Percentiles rank a stretch among this genome's conserved stretches.
Evolutionary conservation across 352 stramenopile genomes (phyloP).

Genomic region (Achlya hypogyna): DNA sequence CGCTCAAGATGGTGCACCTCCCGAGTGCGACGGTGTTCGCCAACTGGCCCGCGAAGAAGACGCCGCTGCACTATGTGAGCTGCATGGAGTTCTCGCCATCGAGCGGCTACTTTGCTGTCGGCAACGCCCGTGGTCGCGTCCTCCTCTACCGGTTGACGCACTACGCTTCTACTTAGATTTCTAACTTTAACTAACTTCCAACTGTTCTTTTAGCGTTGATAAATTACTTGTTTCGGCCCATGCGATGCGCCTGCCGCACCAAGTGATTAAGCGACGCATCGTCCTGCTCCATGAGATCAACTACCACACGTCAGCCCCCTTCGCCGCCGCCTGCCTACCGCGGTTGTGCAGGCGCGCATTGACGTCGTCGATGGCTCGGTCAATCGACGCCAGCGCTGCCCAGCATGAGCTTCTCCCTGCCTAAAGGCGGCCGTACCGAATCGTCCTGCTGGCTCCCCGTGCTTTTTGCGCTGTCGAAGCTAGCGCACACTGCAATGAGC

Average conservation of each 20-base stretch:
- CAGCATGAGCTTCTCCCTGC: neutral
- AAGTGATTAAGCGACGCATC: neutral
- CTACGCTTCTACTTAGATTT: slow-evolving; percentile 78
- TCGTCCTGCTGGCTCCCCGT: neutral
- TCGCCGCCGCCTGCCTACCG: neutral
- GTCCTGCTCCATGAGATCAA: neutral
- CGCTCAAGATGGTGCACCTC: slow-evolving; percentile 93
- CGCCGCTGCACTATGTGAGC: slow-evolving; percentile 95
- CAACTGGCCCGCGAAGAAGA: slow-evolving; percentile 96
- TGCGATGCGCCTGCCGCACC: slow-evolving; percentile 2
- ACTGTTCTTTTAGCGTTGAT: neutral
- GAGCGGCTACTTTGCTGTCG: slow-evolving; percentile 90
- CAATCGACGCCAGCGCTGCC: slow-evolving; percentile 6
- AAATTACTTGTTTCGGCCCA: slow-evolving; percentile 5
- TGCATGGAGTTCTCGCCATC: slow-evolving; percentile 93
- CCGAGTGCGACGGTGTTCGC: slow-evolving; percentile 91
- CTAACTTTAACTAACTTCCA: neutral
- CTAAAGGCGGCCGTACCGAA: neutral
- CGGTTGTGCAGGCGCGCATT: slow-evolving; percentile 49
- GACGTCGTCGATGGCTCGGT: slow-evolving; percentile 42
- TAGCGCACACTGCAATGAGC: neutral
- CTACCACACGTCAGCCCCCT: neutral
- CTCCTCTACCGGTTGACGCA: slow-evolving; percentile 95
- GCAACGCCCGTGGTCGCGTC: slow-evolving; percentile 95
- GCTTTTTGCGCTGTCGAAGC: neutral